Evolutionary conservation across 495 filamentous ascomycete genomes (phyloP), one percentile per base, ranked within the genome.

Genomic region (Venustampulla echinocandica): DNA sequence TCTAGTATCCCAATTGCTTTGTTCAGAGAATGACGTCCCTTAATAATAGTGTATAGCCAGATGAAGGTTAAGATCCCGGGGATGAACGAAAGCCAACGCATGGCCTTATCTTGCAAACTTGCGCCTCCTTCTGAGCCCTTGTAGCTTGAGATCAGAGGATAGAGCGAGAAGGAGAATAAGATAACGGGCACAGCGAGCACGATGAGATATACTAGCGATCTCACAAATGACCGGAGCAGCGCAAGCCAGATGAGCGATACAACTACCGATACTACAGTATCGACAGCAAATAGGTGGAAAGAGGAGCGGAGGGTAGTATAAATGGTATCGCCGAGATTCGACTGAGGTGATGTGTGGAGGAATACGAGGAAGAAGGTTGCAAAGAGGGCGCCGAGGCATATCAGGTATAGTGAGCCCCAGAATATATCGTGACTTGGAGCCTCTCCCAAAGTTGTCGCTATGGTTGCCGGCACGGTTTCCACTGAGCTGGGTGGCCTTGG

Each of bases 201-300:
- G 18, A 95, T 82, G 32, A 82, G 60, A 53, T 81, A 78, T 42
- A 95, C 85, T 32, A 97, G 65, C 7, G 78, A 77, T 52, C 84
- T 80, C 23, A 93, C 84, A 59, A 89, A 95, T 11, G 85, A 86
- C 44, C 87, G 77, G 43, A 98, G 67, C 3, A 94, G 68, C 14
- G 89, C 85, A 53, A 98, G 76, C 93, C 93, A 97, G 20, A 96
- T 57, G 14, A 97, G 65, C 13, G 89, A 90, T 7, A 98, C 82
- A 22, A 89, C 69, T 36, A 95, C 67, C 1, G 92, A 82, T n/a
- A 95, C 82, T 7, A 97, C 57, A 0, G 93, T 97, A 60, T 97
- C 90, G 37, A 90, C 73, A 10, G 87, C 85, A 22, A 98, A 76
- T 27, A 95, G 78, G 58, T 94, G 81, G 56, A 92, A 92, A 0